phyloP scores from a whole-genome alignment of 2,329 filamentous ascomycete genomes.

The Chrysoporthe austroafricana region DNA sequence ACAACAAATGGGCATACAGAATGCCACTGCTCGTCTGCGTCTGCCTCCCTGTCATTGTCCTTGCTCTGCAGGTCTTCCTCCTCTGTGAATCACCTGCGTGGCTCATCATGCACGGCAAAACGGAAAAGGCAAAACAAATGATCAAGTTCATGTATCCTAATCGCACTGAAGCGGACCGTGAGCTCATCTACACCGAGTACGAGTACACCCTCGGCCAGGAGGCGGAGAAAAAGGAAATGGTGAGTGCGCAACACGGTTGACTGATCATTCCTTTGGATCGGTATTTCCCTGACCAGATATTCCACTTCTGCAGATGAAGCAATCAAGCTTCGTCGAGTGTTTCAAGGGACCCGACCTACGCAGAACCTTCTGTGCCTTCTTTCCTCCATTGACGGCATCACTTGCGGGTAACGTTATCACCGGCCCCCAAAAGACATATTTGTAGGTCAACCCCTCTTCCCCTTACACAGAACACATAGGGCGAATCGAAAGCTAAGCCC shows the following conservation, averaged over 20 bases:
- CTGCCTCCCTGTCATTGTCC: slow-evolving; percentile 4
- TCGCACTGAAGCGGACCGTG: not conserved
- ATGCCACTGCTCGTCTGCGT: slow-evolving; percentile 13
- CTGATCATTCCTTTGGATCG: not conserved
- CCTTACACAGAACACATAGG: not conserved
- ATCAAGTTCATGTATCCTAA: slow-evolving; percentile 8
- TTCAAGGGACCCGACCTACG: slow-evolving; percentile 4
- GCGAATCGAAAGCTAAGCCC: not conserved
- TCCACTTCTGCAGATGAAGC: slow-evolving; percentile 1
- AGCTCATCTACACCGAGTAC: slow-evolving; percentile 10
- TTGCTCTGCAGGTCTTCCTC: slow-evolving; percentile 1
- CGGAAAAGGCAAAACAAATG: slow-evolving; percentile 5
- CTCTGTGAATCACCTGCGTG: slow-evolving; percentile 10
- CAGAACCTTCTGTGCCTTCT: slow-evolving; percentile 7
- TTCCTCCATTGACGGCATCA: slow-evolving; percentile 8
- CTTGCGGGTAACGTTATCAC: slow-evolving; percentile 11
- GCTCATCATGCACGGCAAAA: slow-evolving; percentile 12
- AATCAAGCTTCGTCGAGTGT: slow-evolving; percentile 5
- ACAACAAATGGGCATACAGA: slow-evolving; percentile 10
- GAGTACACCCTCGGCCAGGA: slow-evolving; percentile 11
- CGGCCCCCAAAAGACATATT: slow-evolving; percentile 12
- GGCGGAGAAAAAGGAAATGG: slow-evolving; percentile 8
- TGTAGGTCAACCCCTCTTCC: not conserved
- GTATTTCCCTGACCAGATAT: not conserved
- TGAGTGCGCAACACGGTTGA: not conserved